phyloP scores from a whole-genome alignment of 768 basidiomycete species.

The Multifurca ochricompacta region DNA sequence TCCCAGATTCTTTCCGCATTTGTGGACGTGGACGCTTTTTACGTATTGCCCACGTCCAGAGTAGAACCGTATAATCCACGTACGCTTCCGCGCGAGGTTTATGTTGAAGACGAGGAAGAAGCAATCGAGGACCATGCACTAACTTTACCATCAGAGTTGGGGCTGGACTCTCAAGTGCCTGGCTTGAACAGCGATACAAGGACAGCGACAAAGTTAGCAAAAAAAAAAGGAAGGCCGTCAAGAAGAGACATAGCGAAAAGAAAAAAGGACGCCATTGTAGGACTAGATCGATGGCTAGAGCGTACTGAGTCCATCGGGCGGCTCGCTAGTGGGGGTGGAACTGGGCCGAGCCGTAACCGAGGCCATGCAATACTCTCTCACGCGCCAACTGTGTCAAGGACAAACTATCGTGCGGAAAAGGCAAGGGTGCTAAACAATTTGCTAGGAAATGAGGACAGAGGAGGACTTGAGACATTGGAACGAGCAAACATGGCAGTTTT shows the following conservation, averaged over 20 bases:
- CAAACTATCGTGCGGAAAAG: constrained; percentile 40
- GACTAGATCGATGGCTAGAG: constrained; percentile 61
- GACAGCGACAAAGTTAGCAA: constrained; percentile 1
- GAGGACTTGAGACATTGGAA: constrained; percentile 29
- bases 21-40: constrained; percentile 43
- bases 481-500: constrained; percentile 44
- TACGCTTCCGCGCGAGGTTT: constrained; percentile 62
- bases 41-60: constrained; percentile 49
- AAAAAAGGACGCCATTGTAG: constrained; percentile 29
- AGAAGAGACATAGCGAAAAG: constrained; percentile 17
- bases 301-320: constrained; percentile 7
- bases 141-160: neutral
- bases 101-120: constrained; percentile 32
- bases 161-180: neutral
- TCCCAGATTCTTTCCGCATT: constrained; percentile 44
- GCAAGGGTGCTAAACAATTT: constrained; percentile 33
- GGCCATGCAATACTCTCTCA: constrained; percentile 27
- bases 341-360: neutral
- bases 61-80: constrained; percentile 50
- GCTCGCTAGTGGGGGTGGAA: neutral
- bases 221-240: constrained; percentile 21
- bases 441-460: constrained; percentile 8
- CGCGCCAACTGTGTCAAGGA: constrained; percentile 30
- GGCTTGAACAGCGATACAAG: neutral
- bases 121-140: neutral